Percentiles rank a stretch among this genome's conserved stretches.
These are phyloP conservation scores for Populus euphratica DNA, from an alignment of 345 rosid genomes.

Conservation along the genomic window DNA sequence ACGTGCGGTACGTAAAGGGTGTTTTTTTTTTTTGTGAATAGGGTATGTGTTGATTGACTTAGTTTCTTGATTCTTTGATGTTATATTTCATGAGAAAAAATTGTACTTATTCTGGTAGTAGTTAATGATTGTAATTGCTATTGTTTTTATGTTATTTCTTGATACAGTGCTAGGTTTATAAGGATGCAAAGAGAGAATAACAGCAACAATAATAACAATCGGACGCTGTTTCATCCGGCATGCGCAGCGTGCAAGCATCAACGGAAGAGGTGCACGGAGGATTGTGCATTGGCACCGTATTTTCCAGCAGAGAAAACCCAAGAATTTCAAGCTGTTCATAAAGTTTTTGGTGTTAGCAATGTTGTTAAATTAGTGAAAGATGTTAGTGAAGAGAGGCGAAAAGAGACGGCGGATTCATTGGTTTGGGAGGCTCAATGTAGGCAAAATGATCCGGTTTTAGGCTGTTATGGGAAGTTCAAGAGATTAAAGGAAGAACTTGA, in stretches of 20 bases:
- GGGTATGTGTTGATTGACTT: not conserved
- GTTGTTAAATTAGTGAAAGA: slow-evolving; percentile 48
- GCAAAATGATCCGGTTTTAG: slow-evolving; percentile 59
- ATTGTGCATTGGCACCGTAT: slow-evolving; percentile 44
- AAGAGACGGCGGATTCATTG: slow-evolving; percentile 49
- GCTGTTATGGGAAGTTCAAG: slow-evolving; percentile 55
- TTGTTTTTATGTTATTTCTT: not conserved
- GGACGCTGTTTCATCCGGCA: slow-evolving; percentile 30
- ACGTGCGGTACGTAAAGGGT: too few relatives aligned
- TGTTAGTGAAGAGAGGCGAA: slow-evolving; percentile 45
- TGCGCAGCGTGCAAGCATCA: slow-evolving; percentile 75
- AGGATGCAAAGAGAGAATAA: slow-evolving; percentile 31
- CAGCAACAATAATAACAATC: not conserved
- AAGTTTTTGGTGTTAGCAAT: slow-evolving; percentile 52
- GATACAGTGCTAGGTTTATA: not conserved
- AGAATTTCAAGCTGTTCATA: slow-evolving; percentile 54
- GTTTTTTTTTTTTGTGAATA: not conserved
- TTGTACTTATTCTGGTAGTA: not conserved
- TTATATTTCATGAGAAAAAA: not conserved
- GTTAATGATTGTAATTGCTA: not conserved
- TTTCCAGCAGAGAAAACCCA: slow-evolving; percentile 41
- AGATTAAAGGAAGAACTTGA: slow-evolving; percentile 52
- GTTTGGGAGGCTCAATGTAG: slow-evolving; percentile 80
- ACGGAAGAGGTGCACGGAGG: slow-evolving; percentile 49
- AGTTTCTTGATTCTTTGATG: not conserved